Percentiles rank a stretch among this genome's conserved stretches.
Conservation (phyloP, 31 red algal species). For the Asparagopsis taxiformis region DNA sequence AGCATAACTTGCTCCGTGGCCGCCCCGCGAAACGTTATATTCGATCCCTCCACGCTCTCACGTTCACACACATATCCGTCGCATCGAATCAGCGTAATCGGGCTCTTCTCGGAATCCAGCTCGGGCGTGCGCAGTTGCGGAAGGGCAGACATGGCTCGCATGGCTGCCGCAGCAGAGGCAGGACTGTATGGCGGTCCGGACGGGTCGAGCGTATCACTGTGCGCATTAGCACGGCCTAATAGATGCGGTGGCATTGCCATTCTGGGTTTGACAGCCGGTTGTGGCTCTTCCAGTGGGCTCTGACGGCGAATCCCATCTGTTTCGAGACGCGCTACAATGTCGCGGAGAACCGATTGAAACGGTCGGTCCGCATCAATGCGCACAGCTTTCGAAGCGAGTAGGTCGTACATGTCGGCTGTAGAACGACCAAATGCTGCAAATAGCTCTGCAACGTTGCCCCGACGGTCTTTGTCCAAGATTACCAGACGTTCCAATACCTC, state of each 20-base stretch:
- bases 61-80: conserved; percentile 95
- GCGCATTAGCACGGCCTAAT: conserved; percentile 19
- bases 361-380: conserved; percentile 64
- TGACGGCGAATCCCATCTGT: conserved; percentile 18
- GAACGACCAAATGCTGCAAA: conserved; percentile 59
- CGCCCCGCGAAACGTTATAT: conserved; percentile 90
- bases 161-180: conserved; percentile 48
- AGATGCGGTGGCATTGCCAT: conserved; percentile 34
- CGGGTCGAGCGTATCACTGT: too few species aligned
- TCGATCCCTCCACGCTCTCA: conserved; percentile 76
- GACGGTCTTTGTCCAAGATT: conserved; percentile 58
- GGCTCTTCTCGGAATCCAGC: conserved; percentile 68
- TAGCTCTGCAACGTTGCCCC: conserved; percentile 33
- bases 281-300: conserved; percentile 6
- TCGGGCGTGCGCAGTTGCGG: too few species aligned
- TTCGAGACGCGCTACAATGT: conserved; percentile 46
- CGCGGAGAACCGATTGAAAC: conserved; percentile 49
- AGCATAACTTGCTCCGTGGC: conserved; percentile 99
- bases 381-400: conserved; percentile 26
- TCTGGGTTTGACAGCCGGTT: conserved; percentile 21
- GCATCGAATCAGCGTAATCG: conserved; percentile 93
- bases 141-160: conserved; percentile 19
- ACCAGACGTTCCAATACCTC: conserved; percentile 74
- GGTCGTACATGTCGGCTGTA: conserved; percentile 50
- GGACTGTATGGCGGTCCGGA: conserved; percentile 19